Base-by-base conservation (phyloP, 139 green algal genomes). In the Micractinium sp. region DNA sequence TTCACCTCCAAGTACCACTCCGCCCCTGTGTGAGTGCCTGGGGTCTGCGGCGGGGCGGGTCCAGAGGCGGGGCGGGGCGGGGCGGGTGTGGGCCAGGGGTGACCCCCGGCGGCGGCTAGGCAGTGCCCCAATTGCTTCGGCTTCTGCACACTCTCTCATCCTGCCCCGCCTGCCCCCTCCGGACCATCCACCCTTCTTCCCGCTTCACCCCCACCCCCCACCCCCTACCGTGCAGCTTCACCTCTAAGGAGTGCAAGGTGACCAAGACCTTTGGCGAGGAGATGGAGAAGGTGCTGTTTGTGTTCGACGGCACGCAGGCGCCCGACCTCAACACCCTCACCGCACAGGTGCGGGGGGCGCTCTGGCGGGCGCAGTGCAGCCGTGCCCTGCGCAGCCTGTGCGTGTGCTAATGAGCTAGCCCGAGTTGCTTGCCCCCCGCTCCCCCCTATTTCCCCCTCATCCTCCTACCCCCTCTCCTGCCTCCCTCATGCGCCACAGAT, bases 161-260 rank as follows among this genome's bases (percentile, higher is more conserved):
- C 69, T 15, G 3, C 23, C 69, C 25, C 73, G 1, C 19, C 75
- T 36, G 18, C 4, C 38, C 76, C 29, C 69, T 27, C 69, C 29
- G 27, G 4, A 4, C 29, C 29, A 77, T 29, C 69, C 4, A 77
- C 29, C 47, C 22, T 14, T 35, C 20, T 36, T 38, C 7, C 77
- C 39, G 14, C 38, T 13, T 19, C 39, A 69, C n/a, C n/a, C n/a
- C n/a, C n/a, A n/a, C n/a, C n/a, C 47, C 39, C 81, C 38, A 25
- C 56, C 31, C 29, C 41, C 4, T 4, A 25, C 79, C 47, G 25
- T 56, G 33, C 85, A 82, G 85, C 33, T 89, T 81, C 85, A 89
- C 18, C 36, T 85, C 80, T 67, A 92, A 92, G 85, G 77, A 84
- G 33, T 93, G 90, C 87, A 89, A 93, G 80, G 47, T 91, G 31